Conservation (phyloP, 2,329 filamentous ascomycete species). For the Stagonosporopsis tanaceti region DNA sequence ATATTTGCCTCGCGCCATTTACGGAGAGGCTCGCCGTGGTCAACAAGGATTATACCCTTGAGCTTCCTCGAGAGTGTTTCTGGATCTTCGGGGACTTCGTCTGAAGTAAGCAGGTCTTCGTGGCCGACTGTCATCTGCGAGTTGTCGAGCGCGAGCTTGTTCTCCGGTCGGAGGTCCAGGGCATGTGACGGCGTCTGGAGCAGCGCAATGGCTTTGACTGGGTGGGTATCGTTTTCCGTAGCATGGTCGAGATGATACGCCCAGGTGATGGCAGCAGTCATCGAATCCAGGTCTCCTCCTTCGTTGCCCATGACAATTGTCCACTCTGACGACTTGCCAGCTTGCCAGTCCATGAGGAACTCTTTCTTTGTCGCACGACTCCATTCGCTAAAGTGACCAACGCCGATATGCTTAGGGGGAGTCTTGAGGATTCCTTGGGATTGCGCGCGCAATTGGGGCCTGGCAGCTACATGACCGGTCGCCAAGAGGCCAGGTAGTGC, state of each 20-base stretch:
- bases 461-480: conserved; percentile 21
- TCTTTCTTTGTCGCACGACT: conserved; percentile 56
- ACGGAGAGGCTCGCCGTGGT: conserved; percentile 54
- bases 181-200: conserved; percentile 57
- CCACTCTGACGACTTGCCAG: conserved; percentile 54
- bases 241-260: conserved; percentile 58
- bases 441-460: conserved; percentile 27
- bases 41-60: conserved; percentile 57
- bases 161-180: conserved; percentile 58
- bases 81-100: conserved; percentile 57
- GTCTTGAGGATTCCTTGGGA: conserved; percentile 30
- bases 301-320: conserved; percentile 58
- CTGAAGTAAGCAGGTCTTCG: conserved; percentile 57
- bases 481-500: conserved; percentile 26
- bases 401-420: conserved; percentile 40
- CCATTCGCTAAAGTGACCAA: conserved; percentile 61
- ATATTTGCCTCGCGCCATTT: conserved; percentile 56
- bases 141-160: conserved; percentile 55
- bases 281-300: conserved; percentile 55
- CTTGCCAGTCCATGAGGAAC: conserved; percentile 59
- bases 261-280: conserved; percentile 58
- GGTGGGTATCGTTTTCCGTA: conserved; percentile 53
- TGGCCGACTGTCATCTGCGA: conserved; percentile 58
- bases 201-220: conserved; percentile 57
- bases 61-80: conserved; percentile 55